Conservation (phyloP, 1,284 basidiomycete genomes). For the Ustilago loliicola region DNA sequence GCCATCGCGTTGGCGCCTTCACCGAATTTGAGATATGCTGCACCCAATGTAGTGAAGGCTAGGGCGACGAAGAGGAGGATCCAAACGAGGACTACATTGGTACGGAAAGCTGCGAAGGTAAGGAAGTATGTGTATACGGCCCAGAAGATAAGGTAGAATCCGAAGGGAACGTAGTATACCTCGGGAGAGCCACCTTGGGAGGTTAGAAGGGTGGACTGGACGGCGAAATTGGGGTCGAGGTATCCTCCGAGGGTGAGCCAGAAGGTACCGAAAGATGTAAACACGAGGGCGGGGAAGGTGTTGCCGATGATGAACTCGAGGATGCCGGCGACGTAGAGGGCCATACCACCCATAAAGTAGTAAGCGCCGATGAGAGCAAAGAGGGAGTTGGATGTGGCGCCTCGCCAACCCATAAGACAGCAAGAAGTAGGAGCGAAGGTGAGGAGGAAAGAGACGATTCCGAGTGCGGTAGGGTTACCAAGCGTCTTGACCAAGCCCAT, state of each 20-base stretch:
- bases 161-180: slow-evolving; percentile 40
- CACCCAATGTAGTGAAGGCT: slow-evolving; percentile 42
- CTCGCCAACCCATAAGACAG: slow-evolving; percentile 58
- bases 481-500: slow-evolving; percentile 52
- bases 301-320: slow-evolving; percentile 58
- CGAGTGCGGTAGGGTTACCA: slow-evolving; percentile 55
- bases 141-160: slow-evolving; percentile 54
- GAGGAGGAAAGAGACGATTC: slow-evolving; percentile 59
- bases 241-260: slow-evolving; percentile 49
- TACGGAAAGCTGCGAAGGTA: slow-evolving; percentile 50
- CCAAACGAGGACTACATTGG: slow-evolving; percentile 57
- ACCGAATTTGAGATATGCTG: slow-evolving; percentile 50
- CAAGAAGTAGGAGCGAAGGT: slow-evolving; percentile 51
- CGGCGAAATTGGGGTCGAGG: slow-evolving; percentile 32
- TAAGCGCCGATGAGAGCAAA: slow-evolving; percentile 44
- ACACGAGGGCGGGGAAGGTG: slow-evolving; percentile 57
- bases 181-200: slow-evolving; percentile 19
- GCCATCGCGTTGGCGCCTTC: slow-evolving; percentile 12
- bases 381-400: slow-evolving; percentile 41
- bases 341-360: slow-evolving; percentile 50
- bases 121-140: slow-evolving; percentile 54
- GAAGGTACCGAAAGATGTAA: slow-evolving; percentile 53
- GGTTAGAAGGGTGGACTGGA: slow-evolving; percentile 43
- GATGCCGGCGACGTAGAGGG: slow-evolving; percentile 32
- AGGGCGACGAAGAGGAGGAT: slow-evolving; percentile 58